phyloP scores from a whole-genome alignment of 805 yeast species.

The Ogataea trehalophila region DNA sequence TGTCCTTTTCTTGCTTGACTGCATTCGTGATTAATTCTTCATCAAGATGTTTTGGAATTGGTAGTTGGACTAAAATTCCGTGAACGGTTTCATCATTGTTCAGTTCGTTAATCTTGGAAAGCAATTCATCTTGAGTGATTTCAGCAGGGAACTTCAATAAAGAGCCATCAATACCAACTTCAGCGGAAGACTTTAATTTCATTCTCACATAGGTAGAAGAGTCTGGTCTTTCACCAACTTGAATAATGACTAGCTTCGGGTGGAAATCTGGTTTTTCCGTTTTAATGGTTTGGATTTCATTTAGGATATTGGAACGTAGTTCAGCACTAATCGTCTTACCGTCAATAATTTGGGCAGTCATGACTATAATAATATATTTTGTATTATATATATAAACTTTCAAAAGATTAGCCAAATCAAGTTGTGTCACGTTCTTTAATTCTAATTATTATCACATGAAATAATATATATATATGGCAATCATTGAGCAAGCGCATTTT shows the following conservation, averaged over 20 bases:
- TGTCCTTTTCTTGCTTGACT: constrained; percentile 81
- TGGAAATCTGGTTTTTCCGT: constrained; percentile 44
- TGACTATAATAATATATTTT: neutral
- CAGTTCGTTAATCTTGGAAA: constrained; percentile 54
- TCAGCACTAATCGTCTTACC: constrained; percentile 49
- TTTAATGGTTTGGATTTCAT: constrained; percentile 45
- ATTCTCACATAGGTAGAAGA: constrained; percentile 87
- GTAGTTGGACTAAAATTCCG: constrained; percentile 87
- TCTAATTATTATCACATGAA: too few species aligned
- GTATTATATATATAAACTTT: too few species aligned
- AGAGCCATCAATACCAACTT: constrained; percentile 70
- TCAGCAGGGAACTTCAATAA: constrained; percentile 60
- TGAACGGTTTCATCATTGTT: constrained; percentile 75
- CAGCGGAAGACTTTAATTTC: constrained; percentile 85
- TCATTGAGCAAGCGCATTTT: too few species aligned
- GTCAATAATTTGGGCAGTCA: constrained; percentile 42
- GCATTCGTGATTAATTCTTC: constrained; percentile 78
- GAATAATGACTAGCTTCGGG: constrained; percentile 79
- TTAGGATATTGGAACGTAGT: constrained; percentile 47
- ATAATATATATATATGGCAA: too few species aligned
- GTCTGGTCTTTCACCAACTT: constrained; percentile 88
- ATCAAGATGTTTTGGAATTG: constrained; percentile 74
- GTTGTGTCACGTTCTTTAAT: too few species aligned
- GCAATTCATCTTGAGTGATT: constrained; percentile 53
- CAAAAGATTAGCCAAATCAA: too few species aligned